Evolutionary conservation across 768 basidiomycete species (phyloP).

Genomic region (Steccherinum ochraceum): DNA sequence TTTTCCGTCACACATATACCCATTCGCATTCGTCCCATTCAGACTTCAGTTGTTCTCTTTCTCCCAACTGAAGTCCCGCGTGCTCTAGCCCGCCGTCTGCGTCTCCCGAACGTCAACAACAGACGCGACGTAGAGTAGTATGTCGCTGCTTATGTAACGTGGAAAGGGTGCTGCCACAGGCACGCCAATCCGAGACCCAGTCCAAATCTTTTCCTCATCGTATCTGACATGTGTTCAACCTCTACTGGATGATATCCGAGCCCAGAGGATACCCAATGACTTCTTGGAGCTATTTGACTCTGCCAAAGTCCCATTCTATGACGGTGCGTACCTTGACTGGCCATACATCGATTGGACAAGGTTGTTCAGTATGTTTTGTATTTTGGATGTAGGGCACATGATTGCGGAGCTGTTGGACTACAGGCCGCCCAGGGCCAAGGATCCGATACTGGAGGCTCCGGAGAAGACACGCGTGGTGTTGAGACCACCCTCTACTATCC

Average conservation of each 20-base stretch:
- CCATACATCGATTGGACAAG: no score
- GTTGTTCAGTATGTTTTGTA: no score
- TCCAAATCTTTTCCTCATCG: conserved; percentile 4
- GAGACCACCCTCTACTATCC: conserved; percentile 14
- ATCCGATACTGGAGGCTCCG: conserved; percentile 51
- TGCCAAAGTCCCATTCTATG: conserved; percentile 72
- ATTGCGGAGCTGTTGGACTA: conserved; percentile 81
- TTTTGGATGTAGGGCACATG: conserved; percentile 58
- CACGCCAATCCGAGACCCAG: no score
- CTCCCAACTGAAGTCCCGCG: not conserved
- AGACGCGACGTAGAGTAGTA: no score
- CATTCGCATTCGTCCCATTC: not conserved
- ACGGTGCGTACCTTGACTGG: conserved; percentile 43
- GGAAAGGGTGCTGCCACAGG: no score
- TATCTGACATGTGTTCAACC: no score
- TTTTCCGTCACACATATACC: not conserved
- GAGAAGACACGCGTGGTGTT: conserved; percentile 63
- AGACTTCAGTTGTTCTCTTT: not conserved
- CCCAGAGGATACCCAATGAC: conserved; percentile 79
- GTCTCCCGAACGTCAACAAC: no score
- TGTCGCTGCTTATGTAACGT: no score
- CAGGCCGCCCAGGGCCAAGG: conserved; percentile 51
- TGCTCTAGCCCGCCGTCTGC: no score
- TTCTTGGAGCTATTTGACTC: conserved; percentile 77
- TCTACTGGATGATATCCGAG: conserved; percentile 76